Percentiles rank a stretch among this genome's conserved stretches.
These are phyloP conservation scores for Rhodotorula diobovata DNA, from an alignment of 768 basidiomycete genomes.

Conservation along the genomic window DNA sequence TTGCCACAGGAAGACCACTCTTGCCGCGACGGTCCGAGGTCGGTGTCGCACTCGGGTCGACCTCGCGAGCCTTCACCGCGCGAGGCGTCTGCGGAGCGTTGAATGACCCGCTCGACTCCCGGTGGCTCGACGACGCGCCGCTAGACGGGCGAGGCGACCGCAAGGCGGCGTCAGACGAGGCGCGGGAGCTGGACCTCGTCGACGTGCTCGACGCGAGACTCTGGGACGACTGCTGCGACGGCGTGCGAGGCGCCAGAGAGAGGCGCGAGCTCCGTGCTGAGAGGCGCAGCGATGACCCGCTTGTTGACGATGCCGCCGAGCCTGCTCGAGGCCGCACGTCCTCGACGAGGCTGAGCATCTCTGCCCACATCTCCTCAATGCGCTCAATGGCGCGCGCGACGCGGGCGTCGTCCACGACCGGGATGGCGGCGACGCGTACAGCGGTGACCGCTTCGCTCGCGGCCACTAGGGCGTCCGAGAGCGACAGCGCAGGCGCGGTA, in stretches of 20 bases:
- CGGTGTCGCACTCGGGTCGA: neutral
- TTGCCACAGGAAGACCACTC: neutral
- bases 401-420: constrained; percentile 59
- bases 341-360: constrained; percentile 55
- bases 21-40: neutral
- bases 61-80: neutral
- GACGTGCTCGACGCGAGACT: constrained; percentile 53
- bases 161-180: constrained; percentile 52
- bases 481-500: constrained; percentile 51
- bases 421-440: constrained; percentile 45
- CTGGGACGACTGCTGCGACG: constrained; percentile 52
- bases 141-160: neutral
- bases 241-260: constrained; percentile 52
- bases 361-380: constrained; percentile 72
- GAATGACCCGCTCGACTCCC: neutral
- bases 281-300: neutral
- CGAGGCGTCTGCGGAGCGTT: constrained; percentile 40
- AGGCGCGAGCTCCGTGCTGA: neutral
- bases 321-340: neutral
- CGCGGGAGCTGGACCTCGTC: constrained; percentile 65
- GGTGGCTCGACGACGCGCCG: neutral
- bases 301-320: constrained; percentile 42
- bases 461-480: constrained; percentile 62
- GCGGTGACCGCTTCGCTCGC: constrained; percentile 62
- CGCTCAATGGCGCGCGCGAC: constrained; percentile 60